phyloP scores from a whole-genome alignment of 306 rosid species.

The Fragaria iinumae region DNA sequence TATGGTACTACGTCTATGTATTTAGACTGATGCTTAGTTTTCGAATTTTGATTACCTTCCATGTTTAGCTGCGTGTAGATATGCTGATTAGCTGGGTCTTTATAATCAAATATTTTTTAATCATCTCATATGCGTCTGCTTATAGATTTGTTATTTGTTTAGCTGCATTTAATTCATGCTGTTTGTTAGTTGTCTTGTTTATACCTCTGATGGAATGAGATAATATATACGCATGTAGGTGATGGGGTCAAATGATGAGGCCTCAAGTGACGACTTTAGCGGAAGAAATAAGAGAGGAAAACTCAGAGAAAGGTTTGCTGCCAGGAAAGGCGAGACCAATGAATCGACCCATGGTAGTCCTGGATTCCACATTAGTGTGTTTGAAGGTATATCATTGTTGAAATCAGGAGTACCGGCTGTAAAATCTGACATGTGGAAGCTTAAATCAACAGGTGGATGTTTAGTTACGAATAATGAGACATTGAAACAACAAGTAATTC shows the following conservation, averaged over 20 bases:
- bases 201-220: too few species aligned
- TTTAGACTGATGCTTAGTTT: too few species aligned
- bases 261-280: not conserved
- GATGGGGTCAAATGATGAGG: not conserved
- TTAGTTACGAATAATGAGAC: not conserved
- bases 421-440: not conserved
- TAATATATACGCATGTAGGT: not conserved
- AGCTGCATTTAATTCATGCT: too few species aligned
- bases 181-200: too few species aligned
- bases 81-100: too few species aligned
- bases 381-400: not conserved
- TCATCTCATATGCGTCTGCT: too few species aligned
- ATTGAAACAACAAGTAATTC: not conserved
- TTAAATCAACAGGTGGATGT: not conserved
- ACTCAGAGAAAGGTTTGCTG: not conserved
- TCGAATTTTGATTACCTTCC: too few species aligned
- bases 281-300: not conserved
- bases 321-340: not conserved
- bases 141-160: too few species aligned
- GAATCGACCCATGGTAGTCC: not conserved
- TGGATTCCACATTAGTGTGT: not conserved
- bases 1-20: too few species aligned
- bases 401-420: not conserved
- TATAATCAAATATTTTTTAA: too few species aligned
- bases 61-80: too few species aligned